Evolutionary conservation across 2,329 filamentous ascomycete genomes (phyloP).

Genomic region (Penicillium decumbens): DNA sequence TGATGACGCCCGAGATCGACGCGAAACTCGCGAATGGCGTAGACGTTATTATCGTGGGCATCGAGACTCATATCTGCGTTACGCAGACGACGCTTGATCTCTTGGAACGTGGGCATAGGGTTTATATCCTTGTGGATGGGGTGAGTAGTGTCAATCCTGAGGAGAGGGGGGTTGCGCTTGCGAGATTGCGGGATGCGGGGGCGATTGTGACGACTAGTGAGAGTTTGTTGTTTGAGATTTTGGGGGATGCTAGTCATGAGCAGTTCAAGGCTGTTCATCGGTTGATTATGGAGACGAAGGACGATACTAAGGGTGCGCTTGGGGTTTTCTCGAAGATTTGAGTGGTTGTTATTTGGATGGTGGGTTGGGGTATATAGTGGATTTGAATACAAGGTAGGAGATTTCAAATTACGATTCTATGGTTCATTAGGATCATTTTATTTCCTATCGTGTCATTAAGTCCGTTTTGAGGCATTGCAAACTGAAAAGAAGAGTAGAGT

Average conservation of each 20-base stretch:
- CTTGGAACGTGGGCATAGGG: slow-evolving; percentile 66
- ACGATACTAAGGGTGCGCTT: slow-evolving; percentile 65
- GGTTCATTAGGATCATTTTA: not conserved
- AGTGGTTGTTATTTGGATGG: not conserved
- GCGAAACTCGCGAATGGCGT: slow-evolving; percentile 37
- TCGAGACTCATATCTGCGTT: slow-evolving; percentile 91
- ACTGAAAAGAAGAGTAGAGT: not conserved
- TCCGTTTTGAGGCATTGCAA: not conserved
- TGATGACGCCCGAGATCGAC: slow-evolving; percentile 68
- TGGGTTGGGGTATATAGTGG: not conserved
- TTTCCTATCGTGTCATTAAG: not conserved
- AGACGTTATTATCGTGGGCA: slow-evolving; percentile 76
- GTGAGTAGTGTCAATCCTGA: slow-evolving; percentile 81
- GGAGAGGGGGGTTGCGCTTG: slow-evolving; percentile 75
- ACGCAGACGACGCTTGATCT: slow-evolving; percentile 87
- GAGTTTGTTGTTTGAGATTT: slow-evolving; percentile 80
- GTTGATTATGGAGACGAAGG: slow-evolving; percentile 71
- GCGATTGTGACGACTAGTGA: slow-evolving; percentile 80
- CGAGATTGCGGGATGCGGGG: slow-evolving; percentile 68
- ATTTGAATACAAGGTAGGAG: not conserved
- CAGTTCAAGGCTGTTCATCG: slow-evolving; percentile 68
- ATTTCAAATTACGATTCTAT: not conserved
- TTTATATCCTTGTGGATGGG: slow-evolving; percentile 84
- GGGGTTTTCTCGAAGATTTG: slow-evolving; percentile 60
- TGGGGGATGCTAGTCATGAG: slow-evolving; percentile 71